Evolutionary conservation across 306 rosid genomes (phyloP).

Genomic region (Phaseolus lunatus): DNA sequence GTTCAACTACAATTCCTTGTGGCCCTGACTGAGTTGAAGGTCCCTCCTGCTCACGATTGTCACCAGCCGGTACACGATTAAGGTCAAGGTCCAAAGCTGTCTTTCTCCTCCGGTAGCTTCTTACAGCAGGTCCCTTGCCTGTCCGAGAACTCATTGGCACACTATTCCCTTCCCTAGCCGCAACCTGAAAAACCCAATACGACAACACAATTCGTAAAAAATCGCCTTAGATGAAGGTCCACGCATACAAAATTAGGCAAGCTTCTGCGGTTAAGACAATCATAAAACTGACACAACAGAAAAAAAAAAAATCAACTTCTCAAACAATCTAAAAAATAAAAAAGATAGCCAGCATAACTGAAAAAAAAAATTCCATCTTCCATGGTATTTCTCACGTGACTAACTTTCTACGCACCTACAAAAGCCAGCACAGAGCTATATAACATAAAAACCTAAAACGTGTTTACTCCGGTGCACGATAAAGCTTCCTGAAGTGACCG

Average conservation of each 20-base stretch:
- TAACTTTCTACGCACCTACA: background rate
- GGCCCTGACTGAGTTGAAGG: slow-evolving; percentile 42
- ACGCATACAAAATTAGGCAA: background rate
- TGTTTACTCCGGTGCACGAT: background rate
- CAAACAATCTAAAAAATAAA: background rate
- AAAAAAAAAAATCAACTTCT: background rate
- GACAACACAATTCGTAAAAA: background rate
- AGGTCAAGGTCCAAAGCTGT: slow-evolving; percentile 50
- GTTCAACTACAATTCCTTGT: slow-evolving; percentile 43
- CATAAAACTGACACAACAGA: background rate
- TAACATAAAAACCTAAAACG: background rate
- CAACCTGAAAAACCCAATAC: slow-evolving; percentile 29
- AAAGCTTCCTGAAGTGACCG: background rate
- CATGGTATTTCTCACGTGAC: background rate
- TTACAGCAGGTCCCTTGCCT: slow-evolving; percentile 28
- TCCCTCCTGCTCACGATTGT: slow-evolving; percentile 56
- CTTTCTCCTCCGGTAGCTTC: slow-evolving; percentile 57
- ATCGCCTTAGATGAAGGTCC: background rate
- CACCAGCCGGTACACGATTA: slow-evolving; percentile 42
- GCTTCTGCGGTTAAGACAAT: background rate
- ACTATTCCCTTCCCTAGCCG: slow-evolving; percentile 13
- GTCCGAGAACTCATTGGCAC: slow-evolving; percentile 45
- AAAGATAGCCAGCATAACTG: slow-evolving; percentile 1
- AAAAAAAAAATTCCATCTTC: no score
- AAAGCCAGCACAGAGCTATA: background rate